Percentiles rank a stretch among this genome's conserved stretches.
Conservation (phyloP, 192 early-diverging fungal species). For the Coemansia sp. region DNA sequence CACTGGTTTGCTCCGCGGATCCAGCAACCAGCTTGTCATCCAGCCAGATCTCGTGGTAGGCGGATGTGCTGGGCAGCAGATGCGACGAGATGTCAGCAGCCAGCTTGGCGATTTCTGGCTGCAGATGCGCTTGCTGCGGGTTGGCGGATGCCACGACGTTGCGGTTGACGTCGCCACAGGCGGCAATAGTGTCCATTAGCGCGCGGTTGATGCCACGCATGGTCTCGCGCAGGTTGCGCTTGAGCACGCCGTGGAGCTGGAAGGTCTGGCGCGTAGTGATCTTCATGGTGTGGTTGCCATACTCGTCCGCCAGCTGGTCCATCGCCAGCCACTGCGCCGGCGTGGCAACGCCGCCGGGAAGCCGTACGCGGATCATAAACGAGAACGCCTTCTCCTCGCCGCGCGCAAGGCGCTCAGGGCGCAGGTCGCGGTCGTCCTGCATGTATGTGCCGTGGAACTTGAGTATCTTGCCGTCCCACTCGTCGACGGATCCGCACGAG, state of each 20-base stretch:
- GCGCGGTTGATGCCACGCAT: conserved; percentile 91
- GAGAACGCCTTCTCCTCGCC: conserved; percentile 90
- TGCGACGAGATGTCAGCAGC: conserved; percentile 69
- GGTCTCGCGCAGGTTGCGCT: conserved; percentile 81
- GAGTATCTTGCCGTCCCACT: conserved; percentile 87
- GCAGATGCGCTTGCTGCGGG: conserved; percentile 74
- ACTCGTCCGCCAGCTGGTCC: conserved; percentile 82
- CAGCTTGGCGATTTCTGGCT: conserved; percentile 76
- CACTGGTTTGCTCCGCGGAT: conserved; percentile 62
- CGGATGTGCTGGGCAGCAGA: conserved; percentile 79
- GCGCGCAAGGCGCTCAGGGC: conserved; percentile 77
- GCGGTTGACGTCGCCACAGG: conserved; percentile 97
- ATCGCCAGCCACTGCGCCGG: conserved; percentile 92
- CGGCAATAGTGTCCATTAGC: conserved; percentile 90
- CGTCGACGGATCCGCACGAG: conserved; percentile 79
- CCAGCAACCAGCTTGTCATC: conserved; percentile 86
- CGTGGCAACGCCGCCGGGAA: conserved; percentile 87
- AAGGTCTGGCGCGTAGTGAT: conserved; percentile 95
- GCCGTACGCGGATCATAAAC: conserved; percentile 96
- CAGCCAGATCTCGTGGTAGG: conserved; percentile 98
- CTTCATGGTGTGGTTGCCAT: conserved; percentile 89
- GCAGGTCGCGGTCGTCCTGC: conserved; percentile 95
- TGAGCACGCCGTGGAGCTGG: conserved; percentile 95
- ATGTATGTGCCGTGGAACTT: conserved; percentile 98
- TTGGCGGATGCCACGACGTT: conserved; percentile 94